Evolutionary conservation across 768 basidiomycete genomes (phyloP), one percentile per base, ranked within the genome.

Genomic region (Fibroporia radiculosa): DNA sequence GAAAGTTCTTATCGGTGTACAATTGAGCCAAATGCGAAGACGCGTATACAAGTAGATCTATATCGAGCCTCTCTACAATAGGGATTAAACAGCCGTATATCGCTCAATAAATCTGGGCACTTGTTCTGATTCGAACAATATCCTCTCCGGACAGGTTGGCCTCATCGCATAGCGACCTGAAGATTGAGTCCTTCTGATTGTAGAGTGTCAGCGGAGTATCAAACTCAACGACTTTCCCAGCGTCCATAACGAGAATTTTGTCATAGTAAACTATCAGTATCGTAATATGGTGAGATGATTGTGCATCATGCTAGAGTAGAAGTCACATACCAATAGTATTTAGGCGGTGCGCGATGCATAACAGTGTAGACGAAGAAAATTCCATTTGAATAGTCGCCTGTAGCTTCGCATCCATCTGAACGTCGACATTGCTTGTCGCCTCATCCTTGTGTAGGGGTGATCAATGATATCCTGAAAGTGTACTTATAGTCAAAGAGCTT

Each of bases 361-460:
- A 59, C 36, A 92, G 63, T 23, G 91, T 70, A 7, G 82, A 84
- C 23, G 78, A 71, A 3, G 71, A 75, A 58, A 95, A 95, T 55
- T 95, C 88, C 50, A 84, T 80, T 12, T 91, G 72, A 33, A 96
- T 93, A 1, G 91, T 84, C 24, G 75, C 68, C 59, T 95, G 92
- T 39, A 95, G 92, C 64, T 91, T 92, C 3, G 84, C 76, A 55
- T 93, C 92, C 34, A 91, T 91, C 22, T 78, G 81, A 54, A 91
- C 84, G 57, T 90, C 86, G 43, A 90, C 87, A 54, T 82, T 87
- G 48, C 84, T 87, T 5, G 87, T 90, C 5, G 88, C 88, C 63
- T 82, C 81, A 51, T 82, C 80, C 77, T 79, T 42, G 20, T n/a
- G 31, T 20, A 28, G 25, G 4, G 13, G 37, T 19, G n/a, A 38